These are phyloP conservation scores for Saccharomyces pastorianus DNA, from an alignment of 1,139 yeast genomes.

Conservation along the genomic window DNA sequence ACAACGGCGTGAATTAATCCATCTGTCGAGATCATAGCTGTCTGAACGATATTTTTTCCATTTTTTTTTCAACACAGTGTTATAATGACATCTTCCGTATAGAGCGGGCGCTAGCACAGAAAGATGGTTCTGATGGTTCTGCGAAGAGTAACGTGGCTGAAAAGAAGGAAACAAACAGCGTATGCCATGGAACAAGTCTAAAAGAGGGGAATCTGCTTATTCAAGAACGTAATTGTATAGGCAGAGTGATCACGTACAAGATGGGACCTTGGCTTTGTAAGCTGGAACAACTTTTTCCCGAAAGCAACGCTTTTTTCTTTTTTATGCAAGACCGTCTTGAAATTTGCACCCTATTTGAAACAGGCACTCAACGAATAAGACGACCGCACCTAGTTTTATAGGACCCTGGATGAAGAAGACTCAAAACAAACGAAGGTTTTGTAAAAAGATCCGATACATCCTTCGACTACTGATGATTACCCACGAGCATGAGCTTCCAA, in stretches of 20 bases:
- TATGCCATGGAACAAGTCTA: too few relatives aligned
- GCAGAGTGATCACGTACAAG: neutral
- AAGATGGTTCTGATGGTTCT: neutral
- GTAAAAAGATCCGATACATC: neutral
- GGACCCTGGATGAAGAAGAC: neutral
- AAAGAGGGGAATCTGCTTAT: neutral
- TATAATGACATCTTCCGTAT: neutral
- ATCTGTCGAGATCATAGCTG: too few relatives aligned
- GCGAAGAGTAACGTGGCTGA: neutral
- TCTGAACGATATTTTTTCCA: too few relatives aligned
- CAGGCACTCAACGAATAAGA: neutral
- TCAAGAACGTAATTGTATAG: neutral
- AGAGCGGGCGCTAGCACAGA: neutral
- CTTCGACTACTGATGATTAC: neutral
- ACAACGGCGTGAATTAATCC: neutral
- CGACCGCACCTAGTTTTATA: neutral
- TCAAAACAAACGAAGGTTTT: neutral
- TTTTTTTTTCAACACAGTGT: neutral
- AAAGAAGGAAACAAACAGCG: neutral
- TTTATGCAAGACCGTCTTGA: neutral
- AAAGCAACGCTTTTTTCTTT: neutral
- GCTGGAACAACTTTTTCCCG: neutral
- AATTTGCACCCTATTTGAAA: neutral
- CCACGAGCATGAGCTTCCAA: neutral
- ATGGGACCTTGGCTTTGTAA: neutral